Percentiles rank a stretch among this genome's conserved stretches.
phyloP scores from a whole-genome alignment of 139 green algal species.

The Chlamydomonas incerta region DNA sequence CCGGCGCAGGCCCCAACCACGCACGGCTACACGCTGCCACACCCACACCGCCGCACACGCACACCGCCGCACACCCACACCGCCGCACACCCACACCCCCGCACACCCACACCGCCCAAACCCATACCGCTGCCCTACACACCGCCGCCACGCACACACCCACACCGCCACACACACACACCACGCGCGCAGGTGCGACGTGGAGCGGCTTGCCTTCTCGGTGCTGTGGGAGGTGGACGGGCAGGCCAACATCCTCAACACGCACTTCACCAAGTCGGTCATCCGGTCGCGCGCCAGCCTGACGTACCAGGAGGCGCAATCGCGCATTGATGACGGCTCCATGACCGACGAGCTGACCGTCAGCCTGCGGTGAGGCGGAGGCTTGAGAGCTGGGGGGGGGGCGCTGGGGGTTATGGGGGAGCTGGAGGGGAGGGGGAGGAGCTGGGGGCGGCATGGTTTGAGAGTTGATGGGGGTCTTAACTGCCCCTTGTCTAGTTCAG shows the following conservation, averaged over 20 bases:
- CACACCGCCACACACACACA: neutral
- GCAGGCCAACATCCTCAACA: constrained; percentile 67
- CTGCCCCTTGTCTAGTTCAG: too few relatives aligned
- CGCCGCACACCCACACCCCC: too few relatives aligned
- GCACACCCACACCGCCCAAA: too few relatives aligned
- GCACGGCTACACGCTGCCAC: too few relatives aligned
- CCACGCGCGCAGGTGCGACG: constrained; percentile 61
- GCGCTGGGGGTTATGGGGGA: too few relatives aligned
- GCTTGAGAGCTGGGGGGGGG: too few relatives aligned
- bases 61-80: too few relatives aligned
- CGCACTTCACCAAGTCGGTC: constrained; percentile 86
- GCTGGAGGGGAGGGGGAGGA: constrained; percentile 48
- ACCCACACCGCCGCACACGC: too few relatives aligned
- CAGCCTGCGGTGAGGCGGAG: constrained; percentile 70
- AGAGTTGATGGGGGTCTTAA: too few relatives aligned
- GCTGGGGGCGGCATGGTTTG: neutral
- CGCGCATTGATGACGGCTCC: constrained; percentile 88
- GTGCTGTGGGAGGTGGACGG: constrained; percentile 93
- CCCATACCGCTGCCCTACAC: neutral
- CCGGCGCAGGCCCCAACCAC: too few relatives aligned
- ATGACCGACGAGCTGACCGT: constrained; percentile 80
- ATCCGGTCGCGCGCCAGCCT: constrained; percentile 86
- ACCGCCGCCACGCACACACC: neutral
- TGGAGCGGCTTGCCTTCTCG: constrained; percentile 93
- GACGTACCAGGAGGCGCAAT: constrained; percentile 94